Evolutionary conservation across 768 basidiomycete species (phyloP).

Genomic region (Thelephora aurantiotincta): DNA sequence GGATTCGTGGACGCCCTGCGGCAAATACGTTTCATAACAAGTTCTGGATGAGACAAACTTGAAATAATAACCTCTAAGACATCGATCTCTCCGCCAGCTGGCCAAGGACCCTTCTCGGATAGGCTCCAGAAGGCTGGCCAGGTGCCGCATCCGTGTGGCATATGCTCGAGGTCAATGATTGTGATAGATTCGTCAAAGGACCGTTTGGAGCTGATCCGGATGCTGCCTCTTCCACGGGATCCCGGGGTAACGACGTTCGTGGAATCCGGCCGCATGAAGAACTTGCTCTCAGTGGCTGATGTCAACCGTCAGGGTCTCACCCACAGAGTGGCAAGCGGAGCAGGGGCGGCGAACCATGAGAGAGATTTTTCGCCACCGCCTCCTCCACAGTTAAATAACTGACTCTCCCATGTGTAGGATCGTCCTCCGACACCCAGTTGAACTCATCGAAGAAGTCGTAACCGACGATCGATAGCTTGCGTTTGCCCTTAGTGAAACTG

Average conservation of each 20-base stretch:
- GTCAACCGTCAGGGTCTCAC: neutral
- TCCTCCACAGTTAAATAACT: constrained; percentile 36
- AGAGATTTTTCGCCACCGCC: constrained; percentile 27
- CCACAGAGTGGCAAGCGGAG: neutral
- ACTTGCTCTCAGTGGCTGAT: constrained; percentile 25
- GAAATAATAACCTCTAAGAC: constrained; percentile 47
- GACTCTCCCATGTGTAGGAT: constrained; percentile 56
- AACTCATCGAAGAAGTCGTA: constrained; percentile 31
- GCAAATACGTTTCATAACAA: neutral
- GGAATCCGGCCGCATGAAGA: constrained; percentile 45
- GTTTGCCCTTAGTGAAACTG: neutral
- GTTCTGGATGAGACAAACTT: neutral
- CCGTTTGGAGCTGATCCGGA: constrained; percentile 33
- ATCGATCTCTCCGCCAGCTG: constrained; percentile 45
- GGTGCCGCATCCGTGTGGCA: constrained; percentile 44
- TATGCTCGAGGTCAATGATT: constrained; percentile 40
- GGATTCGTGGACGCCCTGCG: constrained; percentile 33
- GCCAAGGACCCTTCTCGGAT: constrained; percentile 39
- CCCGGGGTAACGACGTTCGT: constrained; percentile 19
- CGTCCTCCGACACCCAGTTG: constrained; percentile 33
- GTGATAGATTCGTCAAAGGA: constrained; percentile 32
- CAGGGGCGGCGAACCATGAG: constrained; percentile 25
- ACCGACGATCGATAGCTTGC: constrained; percentile 14
- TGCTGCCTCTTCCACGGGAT: constrained; percentile 39
- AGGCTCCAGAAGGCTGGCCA: constrained; percentile 59